phyloP scores from a whole-genome alignment of 257 asterid genomes.

The Nicotiana knightiana region DNA sequence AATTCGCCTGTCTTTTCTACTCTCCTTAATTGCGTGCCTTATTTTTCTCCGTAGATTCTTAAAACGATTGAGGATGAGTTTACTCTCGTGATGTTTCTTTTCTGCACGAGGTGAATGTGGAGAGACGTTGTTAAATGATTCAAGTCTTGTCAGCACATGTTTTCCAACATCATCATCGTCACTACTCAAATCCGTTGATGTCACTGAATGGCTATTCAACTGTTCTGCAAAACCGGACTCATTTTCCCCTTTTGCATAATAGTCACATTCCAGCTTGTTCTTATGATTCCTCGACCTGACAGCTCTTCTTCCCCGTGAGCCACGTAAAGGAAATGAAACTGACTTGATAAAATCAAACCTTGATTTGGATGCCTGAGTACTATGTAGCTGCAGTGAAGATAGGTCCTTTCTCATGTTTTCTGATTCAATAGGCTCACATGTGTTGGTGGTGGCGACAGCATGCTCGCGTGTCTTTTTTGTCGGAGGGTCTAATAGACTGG shows the following conservation, averaged over 20 bases:
- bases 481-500: conserved; percentile 20
- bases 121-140: conserved; percentile 18
- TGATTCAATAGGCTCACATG: not conserved
- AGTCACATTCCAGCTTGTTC: conserved; percentile 9
- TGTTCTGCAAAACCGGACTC: conserved; percentile 6
- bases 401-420: conserved; percentile 3
- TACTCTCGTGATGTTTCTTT: conserved; percentile 32
- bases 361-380: conserved; percentile 26
- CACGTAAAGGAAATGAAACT: conserved; percentile 43
- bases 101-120: conserved; percentile 8
- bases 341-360: conserved; percentile 48
- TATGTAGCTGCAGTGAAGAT: conserved; percentile 41
- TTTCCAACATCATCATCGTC: conserved; percentile 14
- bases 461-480: conserved; percentile 2
- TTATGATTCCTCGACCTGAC: not conserved
- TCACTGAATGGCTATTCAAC: not conserved
- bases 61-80: conserved; percentile 41
- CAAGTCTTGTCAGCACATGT: not conserved
- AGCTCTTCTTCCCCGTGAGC: conserved; percentile 16
- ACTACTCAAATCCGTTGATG: conserved; percentile 8
- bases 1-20: conserved; percentile 63
- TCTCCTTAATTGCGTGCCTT: conserved; percentile 53
- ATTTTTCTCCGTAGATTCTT: conserved; percentile 54
- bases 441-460: not conserved
- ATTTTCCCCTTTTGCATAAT: conserved; percentile 12